Evolutionary conservation across 179 eudicot species (phyloP), one percentile per base, ranked within the genome.

Genomic region (Carnegiea gigantea): DNA sequence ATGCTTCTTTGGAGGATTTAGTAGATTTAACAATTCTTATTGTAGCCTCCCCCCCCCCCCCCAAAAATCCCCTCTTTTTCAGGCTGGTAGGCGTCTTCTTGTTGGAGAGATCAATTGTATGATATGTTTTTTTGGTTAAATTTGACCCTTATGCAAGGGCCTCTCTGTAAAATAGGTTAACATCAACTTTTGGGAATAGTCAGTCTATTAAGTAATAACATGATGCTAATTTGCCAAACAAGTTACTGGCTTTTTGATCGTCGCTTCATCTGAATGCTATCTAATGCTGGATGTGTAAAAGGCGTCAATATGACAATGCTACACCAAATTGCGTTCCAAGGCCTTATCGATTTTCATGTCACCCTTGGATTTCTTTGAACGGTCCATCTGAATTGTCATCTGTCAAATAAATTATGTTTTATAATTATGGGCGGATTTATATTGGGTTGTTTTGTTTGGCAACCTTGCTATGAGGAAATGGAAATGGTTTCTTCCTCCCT

Each of bases 81-180:
- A 62, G 68, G 9, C 8, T 40, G 1, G 15, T 14, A 26, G 60
- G 15, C 26, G 1, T 17, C 8, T 40, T 57, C n/a, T 70, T 54
- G 62, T 76, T 36, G 36, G 65, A 62, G 71, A 60, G 30, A 43
- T 62, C 30, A 75, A 36, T 13, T 79, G 77, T 79, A 71, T 20
- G 54, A 15, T 54, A 48, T 70, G 72, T 67, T 28, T 11, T 18
- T 68, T 78, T 40, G 75, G 43, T 79, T 48, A 30, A 48, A 48
- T 33, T 51, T 79, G 33, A 20, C n/a, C 20, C 38, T 12, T 30
- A 33, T 9, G 49, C 44, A 24, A 20, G 82, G 73, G 71, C 51
- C 68, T 51, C 3, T 70, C 13, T 71, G 77, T 79, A 79, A 23
- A 36, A 79, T 28, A 30, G 73, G 67, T 79, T 44, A 64, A 62